Percentiles rank a stretch among this genome's conserved stretches.
Conservation (phyloP, 331 rosid genomes). For the Dryas integrifolia region DNA sequence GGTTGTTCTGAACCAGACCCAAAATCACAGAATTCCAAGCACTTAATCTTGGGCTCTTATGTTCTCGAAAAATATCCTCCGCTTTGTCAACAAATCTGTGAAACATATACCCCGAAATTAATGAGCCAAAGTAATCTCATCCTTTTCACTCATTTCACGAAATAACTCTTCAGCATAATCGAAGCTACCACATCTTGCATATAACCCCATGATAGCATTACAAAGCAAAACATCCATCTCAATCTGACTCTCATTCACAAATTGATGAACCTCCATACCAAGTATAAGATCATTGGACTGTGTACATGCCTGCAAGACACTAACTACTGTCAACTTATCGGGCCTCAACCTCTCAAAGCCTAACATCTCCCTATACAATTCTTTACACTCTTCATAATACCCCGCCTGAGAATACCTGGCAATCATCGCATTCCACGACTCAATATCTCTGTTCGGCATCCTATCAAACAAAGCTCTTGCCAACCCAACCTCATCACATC, state of each 20-base stretch:
- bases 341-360: constrained; percentile 40
- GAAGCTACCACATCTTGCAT: constrained; percentile 79
- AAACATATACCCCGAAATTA: constrained; percentile 73
- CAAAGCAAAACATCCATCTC: constrained; percentile 50
- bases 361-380: constrained; percentile 53
- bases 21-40: constrained; percentile 78
- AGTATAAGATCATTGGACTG: constrained; percentile 65
- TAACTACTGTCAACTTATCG: constrained; percentile 50
- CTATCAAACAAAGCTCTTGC: constrained; percentile 62
- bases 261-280: constrained; percentile 64
- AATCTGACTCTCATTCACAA: constrained; percentile 42
- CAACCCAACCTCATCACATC: constrained; percentile 48
- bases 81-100: constrained; percentile 67
- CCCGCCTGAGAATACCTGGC: constrained; percentile 77
- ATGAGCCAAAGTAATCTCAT: constrained; percentile 62
- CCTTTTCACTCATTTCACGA: constrained; percentile 64
- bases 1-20: constrained; percentile 72
- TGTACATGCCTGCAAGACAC: constrained; percentile 85
- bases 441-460: constrained; percentile 50
- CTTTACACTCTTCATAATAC: constrained; percentile 60
- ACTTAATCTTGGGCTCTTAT: constrained; percentile 44
- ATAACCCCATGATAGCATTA: constrained; percentile 70
- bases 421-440: constrained; percentile 88
- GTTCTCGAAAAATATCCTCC: constrained; percentile 46
- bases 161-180: constrained; percentile 68